Conservation (phyloP, 2,329 filamentous ascomycete species). For the Purpureocillium lavendulum region DNA sequence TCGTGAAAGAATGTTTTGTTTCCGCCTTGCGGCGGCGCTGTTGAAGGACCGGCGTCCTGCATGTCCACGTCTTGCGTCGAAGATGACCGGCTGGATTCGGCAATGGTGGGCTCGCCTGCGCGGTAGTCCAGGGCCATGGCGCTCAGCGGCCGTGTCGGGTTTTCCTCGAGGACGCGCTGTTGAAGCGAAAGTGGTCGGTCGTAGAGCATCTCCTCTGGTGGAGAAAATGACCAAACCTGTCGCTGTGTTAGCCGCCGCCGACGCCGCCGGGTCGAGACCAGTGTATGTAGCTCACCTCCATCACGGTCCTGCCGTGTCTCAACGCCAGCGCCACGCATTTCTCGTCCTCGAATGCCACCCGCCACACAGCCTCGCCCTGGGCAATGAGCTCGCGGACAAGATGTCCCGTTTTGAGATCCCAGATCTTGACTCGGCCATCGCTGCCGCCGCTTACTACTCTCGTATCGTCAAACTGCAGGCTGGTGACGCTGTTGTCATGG, state of each 20-base stretch:
- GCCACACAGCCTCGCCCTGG: constrained; percentile 92
- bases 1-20: constrained; percentile 44
- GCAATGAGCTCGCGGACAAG: constrained; percentile 85
- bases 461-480: constrained; percentile 92
- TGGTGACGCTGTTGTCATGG: constrained; percentile 97
- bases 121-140: constrained; percentile 39
- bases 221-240: constrained; percentile 92
- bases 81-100: constrained; percentile 23
- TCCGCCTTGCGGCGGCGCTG: constrained; percentile 39
- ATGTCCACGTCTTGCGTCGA: constrained; percentile 43
- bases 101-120: constrained; percentile 17
- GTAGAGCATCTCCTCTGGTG: constrained; percentile 60
- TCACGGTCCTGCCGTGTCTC: constrained; percentile 77
- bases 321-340: constrained; percentile 95
- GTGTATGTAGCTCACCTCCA: constrained; percentile 65
- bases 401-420: constrained; percentile 88
- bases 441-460: constrained; percentile 93
- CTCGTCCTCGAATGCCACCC: constrained; percentile 96
- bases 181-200: constrained; percentile 44
- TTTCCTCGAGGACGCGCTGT: constrained; percentile 35
- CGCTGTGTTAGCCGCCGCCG: neutral
- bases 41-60: constrained; percentile 47
- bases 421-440: constrained; percentile 96
- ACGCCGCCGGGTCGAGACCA: neutral
- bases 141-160: constrained; percentile 40